phyloP scores from a whole-genome alignment of 140 eudicot species.

The Cichorium intybus region DNA sequence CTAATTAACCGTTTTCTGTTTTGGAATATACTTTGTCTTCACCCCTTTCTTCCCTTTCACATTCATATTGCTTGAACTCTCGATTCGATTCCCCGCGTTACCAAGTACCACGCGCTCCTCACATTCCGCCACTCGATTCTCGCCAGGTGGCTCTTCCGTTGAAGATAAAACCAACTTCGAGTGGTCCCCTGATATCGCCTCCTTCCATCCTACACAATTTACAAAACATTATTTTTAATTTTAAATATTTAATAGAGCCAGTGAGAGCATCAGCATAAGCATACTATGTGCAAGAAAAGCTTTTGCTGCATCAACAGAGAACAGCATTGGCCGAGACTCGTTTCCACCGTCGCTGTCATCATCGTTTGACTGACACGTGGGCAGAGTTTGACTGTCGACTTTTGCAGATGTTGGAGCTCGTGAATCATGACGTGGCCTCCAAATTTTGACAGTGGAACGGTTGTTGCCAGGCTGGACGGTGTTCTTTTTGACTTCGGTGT shows the following conservation, averaged over 20 bases:
- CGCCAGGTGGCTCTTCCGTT: conserved; percentile 28
- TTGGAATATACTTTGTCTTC: conserved; percentile 40
- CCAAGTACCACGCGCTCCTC: too few species aligned
- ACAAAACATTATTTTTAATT: background rate
- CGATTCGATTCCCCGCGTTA: conserved; percentile 4
- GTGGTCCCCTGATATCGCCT: conserved; percentile 75
- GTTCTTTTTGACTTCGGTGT: conserved; percentile 30
- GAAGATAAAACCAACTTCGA: conserved; percentile 50
- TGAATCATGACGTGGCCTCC: conserved; percentile 43
- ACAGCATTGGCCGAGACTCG: conserved; percentile 6
- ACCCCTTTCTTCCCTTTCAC: conserved; percentile 23
- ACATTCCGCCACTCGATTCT: background rate
- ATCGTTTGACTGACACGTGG: conserved; percentile 21
- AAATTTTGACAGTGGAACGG: conserved; percentile 44
- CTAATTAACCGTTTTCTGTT: conserved; percentile 31
- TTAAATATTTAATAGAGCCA: background rate
- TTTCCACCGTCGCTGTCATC: conserved; percentile 9
- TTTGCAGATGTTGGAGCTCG: conserved; percentile 26
- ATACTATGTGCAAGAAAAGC: conserved; percentile 77
- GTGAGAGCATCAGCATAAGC: conserved; percentile 23
- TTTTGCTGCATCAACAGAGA: conserved; percentile 51
- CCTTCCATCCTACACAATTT: conserved; percentile 72
- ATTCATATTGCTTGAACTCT: conserved; percentile 23
- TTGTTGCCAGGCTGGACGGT: conserved; percentile 21
- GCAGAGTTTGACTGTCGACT: conserved; percentile 27